Evolutionary conservation across 2,329 filamentous ascomycete genomes (phyloP), one percentile per base, ranked within the genome.

Genomic region (Colletotrichum caudatum): DNA sequence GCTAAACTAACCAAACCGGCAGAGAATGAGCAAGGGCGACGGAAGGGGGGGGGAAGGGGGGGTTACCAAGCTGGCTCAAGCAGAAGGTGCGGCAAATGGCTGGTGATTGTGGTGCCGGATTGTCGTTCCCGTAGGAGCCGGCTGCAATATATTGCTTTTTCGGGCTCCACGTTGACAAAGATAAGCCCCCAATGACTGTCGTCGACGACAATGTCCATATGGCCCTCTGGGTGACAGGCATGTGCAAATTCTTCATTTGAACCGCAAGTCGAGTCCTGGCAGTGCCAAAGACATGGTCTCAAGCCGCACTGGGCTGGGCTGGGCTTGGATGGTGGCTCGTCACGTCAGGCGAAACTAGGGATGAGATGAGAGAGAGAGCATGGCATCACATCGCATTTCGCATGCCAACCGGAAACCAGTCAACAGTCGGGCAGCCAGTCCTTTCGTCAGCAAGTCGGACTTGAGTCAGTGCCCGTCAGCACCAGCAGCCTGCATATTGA

Each of bases 61-160:
- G 18, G 41, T 35, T 41, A 26, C 37, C 53, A 67, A 26, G 64
- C 64, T 61, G 44, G 39, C 56, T 66, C 39, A 39, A 53, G n/a
- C 20, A 61, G 57, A 57, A 70, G 39, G 46, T 64, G 59, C 59
- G 59, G 60, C 65, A 69, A 59, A 60, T 64, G 69, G 64, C 33
- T 64, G 69, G 64, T 54, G 69, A 71, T 64, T 59, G 59, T 56
- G 51, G 23, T 56, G 46, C 53, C 69, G 69, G 69, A 64, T 48
- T 39, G 23, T 23, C 18, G 46, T 54, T 59, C 53, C 69, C 53
- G 35, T 37, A 26, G 44, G 26, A 39, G 59, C 69, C 69, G 69
- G 59, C 69, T 70, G 59, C 54, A 35, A 18, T 35, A 64, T 59
- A 41, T 71, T 71, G 58, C 69, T 71, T 71, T 71, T 64, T 64